These are phyloP conservation scores for Melampsora larici-populina DNA, from an alignment of 1,284 basidiomycete genomes.

Conservation along the genomic window DNA sequence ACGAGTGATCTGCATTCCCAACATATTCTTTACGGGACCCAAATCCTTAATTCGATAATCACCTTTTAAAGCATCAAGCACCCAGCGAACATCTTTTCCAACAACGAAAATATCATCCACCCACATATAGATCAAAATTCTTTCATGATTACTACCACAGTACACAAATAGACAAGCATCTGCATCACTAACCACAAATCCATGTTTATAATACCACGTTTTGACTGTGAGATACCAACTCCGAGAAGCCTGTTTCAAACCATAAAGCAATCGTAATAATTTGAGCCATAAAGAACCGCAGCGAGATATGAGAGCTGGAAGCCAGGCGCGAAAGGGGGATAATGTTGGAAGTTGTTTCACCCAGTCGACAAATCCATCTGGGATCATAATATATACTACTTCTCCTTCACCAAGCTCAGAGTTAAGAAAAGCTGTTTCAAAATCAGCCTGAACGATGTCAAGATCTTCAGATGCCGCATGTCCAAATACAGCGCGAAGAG, in stretches of 20 bases:
- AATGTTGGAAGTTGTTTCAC: background rate
- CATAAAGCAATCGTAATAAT: conserved; percentile 44
- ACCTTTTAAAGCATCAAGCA: background rate
- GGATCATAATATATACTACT: conserved; percentile 19
- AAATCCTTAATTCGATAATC: conserved; percentile 17
- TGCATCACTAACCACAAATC: too few species aligned
- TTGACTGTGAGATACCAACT: conserved; percentile 23
- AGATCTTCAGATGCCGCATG: background rate
- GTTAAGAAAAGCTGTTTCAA: too few species aligned
- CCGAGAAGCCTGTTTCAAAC: conserved; percentile 29
- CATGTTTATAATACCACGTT: conserved; percentile 1
- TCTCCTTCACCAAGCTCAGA: conserved; percentile 11
- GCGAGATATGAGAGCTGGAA: too few species aligned
- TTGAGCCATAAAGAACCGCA: conserved; percentile 12
- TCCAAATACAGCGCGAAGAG: conserved; percentile 1
- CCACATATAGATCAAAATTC: too few species aligned
- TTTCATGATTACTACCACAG: background rate
- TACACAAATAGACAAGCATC: conserved; percentile 13
- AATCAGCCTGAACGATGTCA: conserved; percentile 21
- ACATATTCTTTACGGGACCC: too few species aligned
- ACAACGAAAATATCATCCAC: conserved; percentile 20
- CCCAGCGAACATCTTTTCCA: conserved; percentile 7
- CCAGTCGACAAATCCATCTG: too few species aligned
- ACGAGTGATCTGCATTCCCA: too few species aligned
- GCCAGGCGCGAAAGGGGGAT: too few species aligned